Conservation (phyloP, 1,284 basidiomycete genomes). For the Puccinia novopanici region DNA sequence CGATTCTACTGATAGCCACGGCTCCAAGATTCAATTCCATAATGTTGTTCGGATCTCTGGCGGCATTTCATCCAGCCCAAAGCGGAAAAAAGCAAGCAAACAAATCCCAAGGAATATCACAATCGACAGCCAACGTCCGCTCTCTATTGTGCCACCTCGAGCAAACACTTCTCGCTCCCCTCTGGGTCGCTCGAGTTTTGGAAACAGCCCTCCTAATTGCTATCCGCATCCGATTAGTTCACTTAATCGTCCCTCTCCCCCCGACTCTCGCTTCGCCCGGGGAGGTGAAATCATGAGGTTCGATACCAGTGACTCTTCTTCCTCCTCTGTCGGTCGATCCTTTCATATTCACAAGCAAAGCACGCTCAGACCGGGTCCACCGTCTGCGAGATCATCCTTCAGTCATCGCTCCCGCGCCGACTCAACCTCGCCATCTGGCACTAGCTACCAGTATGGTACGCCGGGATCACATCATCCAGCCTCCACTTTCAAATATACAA, state of each 20-base stretch:
- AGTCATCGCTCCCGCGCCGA: slow-evolving; percentile 11
- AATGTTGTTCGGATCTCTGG: slow-evolving; percentile 39
- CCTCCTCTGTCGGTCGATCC: slow-evolving; percentile 18
- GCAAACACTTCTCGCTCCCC: neutral
- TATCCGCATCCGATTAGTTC: neutral
- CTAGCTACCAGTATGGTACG: neutral
- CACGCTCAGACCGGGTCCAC: slow-evolving; percentile 17
- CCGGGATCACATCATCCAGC: neutral
- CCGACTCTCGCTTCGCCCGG: neutral
- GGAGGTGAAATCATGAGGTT: neutral
- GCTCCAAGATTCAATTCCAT: slow-evolving; percentile 47
- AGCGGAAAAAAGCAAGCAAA: slow-evolving; percentile 22
- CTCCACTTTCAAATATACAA: neutral
- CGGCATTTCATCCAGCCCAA: slow-evolving; percentile 34
- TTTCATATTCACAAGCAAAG: slow-evolving; percentile 2
- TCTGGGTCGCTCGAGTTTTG: neutral
- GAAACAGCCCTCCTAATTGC: neutral
- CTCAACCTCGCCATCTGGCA: slow-evolving; percentile 6
- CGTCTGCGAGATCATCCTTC: slow-evolving; percentile 19
- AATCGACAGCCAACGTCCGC: neutral
- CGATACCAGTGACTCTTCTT: slow-evolving; percentile 7
- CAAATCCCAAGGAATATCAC: neutral
- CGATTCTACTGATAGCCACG: neutral
- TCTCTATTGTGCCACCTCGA: neutral
- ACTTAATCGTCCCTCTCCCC: neutral